Base-by-base conservation (phyloP, 345 rosid species). In the Hevea brasiliensis region DNA sequence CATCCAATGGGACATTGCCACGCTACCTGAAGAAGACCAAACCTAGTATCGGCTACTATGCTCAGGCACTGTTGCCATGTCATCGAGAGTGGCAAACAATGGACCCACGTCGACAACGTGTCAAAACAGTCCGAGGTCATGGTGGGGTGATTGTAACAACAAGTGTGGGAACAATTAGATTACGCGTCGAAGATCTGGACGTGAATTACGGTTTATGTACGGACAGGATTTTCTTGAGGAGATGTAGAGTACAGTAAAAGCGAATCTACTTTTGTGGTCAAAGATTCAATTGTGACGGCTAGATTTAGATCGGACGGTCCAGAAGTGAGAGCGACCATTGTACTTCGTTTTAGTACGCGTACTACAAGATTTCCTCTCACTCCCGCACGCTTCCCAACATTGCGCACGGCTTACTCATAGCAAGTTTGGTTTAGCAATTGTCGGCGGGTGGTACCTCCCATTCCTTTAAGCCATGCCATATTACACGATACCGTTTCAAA, bases 231-330 rank as follows among this genome's bases (percentile, higher is more conserved):
- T 50, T 61, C 27, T 27, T 58, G 63, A 24, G 24, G 68, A 24
- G 13, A 17, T 17, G 71, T 15, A 27, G 29, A 27, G 53, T 71
- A 78, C 77, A 68, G 80, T 40, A 27, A 69, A 82, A 78, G 48
- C 54, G 74, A 78, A 78, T 78, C 77, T 21, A 8, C n/a, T 20
- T 66, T 6, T 45, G 2, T 48, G 72, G 89, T 84, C 82, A 83
- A 84, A 86, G 83, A 85, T 80, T 83, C 64, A 85, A 73, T 42
- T 35, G 32, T 57, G 44, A 74, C 79, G 73, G 85, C 77, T 73
- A 10, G 87, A 83, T 83, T 74, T 29, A 65, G 81, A 82, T 75
- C 78, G 83, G 77, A 80, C 82, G 87, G 85, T 69, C 71, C 78
- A 74, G 58, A 37, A 18, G 18, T 29, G 76, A 76, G 40, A 10